A percentile compares a stretch with the other conserved stretches of the same genome.
phyloP scores from a whole-genome alignment of 2,329 filamentous ascomycete species.

The Fusarium foetens region DNA sequence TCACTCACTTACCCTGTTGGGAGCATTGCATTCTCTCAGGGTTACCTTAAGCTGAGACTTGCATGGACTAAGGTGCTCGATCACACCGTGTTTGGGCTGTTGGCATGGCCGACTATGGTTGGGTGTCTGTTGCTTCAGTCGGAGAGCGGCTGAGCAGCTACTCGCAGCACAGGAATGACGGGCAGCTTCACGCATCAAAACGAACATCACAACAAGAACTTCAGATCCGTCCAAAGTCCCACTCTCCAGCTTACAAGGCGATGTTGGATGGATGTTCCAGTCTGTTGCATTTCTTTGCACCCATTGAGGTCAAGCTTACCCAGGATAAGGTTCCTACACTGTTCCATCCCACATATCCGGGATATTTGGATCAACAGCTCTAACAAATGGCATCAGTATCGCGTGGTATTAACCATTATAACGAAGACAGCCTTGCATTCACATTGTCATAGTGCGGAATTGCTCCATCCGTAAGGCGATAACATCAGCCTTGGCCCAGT shows the following conservation, averaged over 20 bases:
- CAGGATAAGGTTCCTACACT: not conserved
- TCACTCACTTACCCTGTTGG: not conserved
- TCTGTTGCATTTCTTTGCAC: fast-evolving
- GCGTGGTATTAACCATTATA: constrained; percentile 4
- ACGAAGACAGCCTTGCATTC: not conserved
- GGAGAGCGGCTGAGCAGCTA: no score
- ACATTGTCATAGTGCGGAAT: not conserved
- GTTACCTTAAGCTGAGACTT: not conserved
- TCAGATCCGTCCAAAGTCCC: fast-evolving
- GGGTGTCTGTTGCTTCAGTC: not conserved
- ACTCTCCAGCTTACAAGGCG: not conserved
- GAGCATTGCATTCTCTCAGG: not conserved
- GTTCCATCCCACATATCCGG: not conserved
- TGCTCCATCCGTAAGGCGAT: not conserved
- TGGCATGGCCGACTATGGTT: fast-evolving
- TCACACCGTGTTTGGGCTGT: not conserved
- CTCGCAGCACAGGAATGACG: fast-evolving
- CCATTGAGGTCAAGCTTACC: not conserved
- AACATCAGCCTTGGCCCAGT: constrained; percentile 6
- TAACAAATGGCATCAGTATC: constrained; percentile 24
- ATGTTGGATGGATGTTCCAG: fast-evolving
- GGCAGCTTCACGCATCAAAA: not conserved
- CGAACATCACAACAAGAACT: not conserved
- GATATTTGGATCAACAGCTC: constrained; percentile 24
- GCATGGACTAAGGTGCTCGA: not conserved